Conservation (phyloP, 176 grass and related monocot species). For the Aechmea fasciata region DNA sequence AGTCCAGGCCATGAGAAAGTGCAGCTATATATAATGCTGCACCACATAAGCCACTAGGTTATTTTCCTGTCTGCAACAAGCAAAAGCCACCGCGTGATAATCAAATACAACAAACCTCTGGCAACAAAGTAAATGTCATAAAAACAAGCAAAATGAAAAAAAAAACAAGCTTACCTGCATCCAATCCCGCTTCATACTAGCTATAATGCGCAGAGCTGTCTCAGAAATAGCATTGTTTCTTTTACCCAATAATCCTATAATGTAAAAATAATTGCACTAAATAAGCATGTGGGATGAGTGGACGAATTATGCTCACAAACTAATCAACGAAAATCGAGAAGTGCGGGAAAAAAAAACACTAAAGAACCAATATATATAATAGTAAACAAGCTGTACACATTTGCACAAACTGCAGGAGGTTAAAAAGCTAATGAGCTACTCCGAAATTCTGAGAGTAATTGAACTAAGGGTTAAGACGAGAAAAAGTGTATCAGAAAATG, state of each 20-base stretch:
- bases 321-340: no score
- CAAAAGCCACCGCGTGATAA: constrained; percentile 4
- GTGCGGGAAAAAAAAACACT: no score
- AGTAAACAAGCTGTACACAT: no score
- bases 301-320: no score
- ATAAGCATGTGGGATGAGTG: no score
- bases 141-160: constrained; percentile 18
- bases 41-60: constrained; percentile 93
- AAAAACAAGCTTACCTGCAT: constrained; percentile 55
- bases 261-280: not conserved
- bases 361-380: no score
- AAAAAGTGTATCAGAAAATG: no score
- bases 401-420: no score
- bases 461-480: not conserved
- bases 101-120: not conserved
- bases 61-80: constrained; percentile 66
- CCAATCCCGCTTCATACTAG: constrained; percentile 92
- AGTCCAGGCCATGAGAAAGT: constrained; percentile 62
- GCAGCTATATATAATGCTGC: constrained; percentile 82
- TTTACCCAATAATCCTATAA: constrained; percentile 55
- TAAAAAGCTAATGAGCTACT: no score
- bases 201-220: constrained; percentile 64
- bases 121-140: constrained; percentile 1
- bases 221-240: constrained; percentile 57
- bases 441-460: no score